Conservation (phyloP, 1,284 basidiomycete species). For the Ceratobasidium sp. region DNA sequence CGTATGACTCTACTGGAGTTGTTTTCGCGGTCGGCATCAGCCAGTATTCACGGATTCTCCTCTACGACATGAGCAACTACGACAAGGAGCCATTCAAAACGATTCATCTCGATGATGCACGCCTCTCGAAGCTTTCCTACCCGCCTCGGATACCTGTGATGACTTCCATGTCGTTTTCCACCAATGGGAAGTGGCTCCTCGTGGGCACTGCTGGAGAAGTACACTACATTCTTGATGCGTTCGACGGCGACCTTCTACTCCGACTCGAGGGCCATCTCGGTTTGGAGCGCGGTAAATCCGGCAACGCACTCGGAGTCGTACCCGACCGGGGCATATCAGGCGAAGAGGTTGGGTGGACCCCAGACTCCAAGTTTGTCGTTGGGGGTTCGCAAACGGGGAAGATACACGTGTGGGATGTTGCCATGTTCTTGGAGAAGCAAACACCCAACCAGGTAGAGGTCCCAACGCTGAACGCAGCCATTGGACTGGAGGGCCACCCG, state of each 20-base stretch:
- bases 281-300: slow-evolving; percentile 74
- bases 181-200: slow-evolving; percentile 90
- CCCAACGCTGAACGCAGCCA: slow-evolving; percentile 49
- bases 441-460: slow-evolving; percentile 32
- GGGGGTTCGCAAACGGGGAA: slow-evolving; percentile 87
- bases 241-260: slow-evolving; percentile 83
- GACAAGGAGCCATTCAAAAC: slow-evolving; percentile 93
- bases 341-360: slow-evolving; percentile 93
- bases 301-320: slow-evolving; percentile 67
- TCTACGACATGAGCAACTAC: slow-evolving; percentile 91
- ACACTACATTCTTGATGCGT: slow-evolving; percentile 94
- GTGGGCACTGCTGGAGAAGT: slow-evolving; percentile 93
- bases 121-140: slow-evolving; percentile 76
- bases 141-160: slow-evolving; percentile 91
- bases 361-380: slow-evolving; percentile 89
- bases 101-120: slow-evolving; percentile 85
- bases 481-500: slow-evolving; percentile 77
- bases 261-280: slow-evolving; percentile 87
- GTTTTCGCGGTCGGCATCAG: slow-evolving; percentile 96
- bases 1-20: slow-evolving; percentile 90
- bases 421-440: slow-evolving; percentile 54
- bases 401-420: slow-evolving; percentile 81
- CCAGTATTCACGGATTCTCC: slow-evolving; percentile 82
- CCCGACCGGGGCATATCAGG: slow-evolving; percentile 84
- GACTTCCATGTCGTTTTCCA: slow-evolving; percentile 92